Evolutionary conservation across 306 rosid species (phyloP).

Genomic region (Vigna hirtella): DNA sequence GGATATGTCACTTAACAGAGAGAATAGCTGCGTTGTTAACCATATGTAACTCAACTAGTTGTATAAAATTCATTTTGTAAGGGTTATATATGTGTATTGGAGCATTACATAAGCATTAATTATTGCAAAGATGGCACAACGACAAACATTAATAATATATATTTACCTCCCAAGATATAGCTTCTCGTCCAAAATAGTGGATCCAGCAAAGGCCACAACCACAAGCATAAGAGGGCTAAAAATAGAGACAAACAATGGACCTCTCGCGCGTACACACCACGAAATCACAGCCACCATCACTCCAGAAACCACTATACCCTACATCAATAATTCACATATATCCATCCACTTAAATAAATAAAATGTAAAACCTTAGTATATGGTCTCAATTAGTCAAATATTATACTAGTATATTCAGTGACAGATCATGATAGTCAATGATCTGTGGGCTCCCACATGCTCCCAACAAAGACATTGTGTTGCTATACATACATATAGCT

Average conservation of each 20-base stretch:
- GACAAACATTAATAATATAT: too few relatives aligned
- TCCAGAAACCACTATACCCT: slow-evolving; percentile 52
- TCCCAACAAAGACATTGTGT: too few relatives aligned
- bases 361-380: not conserved
- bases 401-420: not conserved
- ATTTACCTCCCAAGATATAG: slow-evolving; percentile 47
- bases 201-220: slow-evolving; percentile 44
- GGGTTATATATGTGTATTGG: too few relatives aligned
- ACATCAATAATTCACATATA: slow-evolving; percentile 2
- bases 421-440: not conserved
- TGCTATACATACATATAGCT: too few relatives aligned
- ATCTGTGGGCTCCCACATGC: not conserved
- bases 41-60: not conserved
- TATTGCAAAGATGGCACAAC: not conserved
- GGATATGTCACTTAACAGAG: not conserved
- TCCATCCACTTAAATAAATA: not conserved
- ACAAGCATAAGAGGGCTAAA: slow-evolving; percentile 47
- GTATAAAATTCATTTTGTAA: not conserved
- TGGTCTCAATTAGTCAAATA: not conserved
- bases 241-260: slow-evolving; percentile 48
- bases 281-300: slow-evolving; percentile 38
- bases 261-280: slow-evolving; percentile 44
- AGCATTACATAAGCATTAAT: not conserved
- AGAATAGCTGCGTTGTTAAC: not conserved
- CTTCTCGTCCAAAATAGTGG: slow-evolving; percentile 48